Evolutionary conservation across 306 rosid genomes (phyloP).

Genomic region (Cucumis sativus): DNA sequence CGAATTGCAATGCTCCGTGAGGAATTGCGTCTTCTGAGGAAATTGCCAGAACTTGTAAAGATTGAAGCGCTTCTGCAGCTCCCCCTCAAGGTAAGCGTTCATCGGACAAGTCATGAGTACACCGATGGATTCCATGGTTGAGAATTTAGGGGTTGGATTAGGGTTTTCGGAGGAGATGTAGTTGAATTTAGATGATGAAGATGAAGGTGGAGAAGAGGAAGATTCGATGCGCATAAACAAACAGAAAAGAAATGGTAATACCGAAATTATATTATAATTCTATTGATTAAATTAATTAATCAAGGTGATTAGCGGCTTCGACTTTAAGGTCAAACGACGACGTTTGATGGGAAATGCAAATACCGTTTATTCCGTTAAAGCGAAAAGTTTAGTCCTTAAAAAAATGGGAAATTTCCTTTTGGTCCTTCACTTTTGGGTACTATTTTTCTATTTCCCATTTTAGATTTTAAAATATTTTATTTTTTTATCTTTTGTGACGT

Average conservation of each 20-base stretch:
- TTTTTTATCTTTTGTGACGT: too few relatives aligned
- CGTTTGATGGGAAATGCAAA: not conserved
- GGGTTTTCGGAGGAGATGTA: not conserved
- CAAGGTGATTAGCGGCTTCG: not conserved
- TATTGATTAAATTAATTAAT: not conserved
- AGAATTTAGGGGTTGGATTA: not conserved
- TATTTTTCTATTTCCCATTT: too few relatives aligned
- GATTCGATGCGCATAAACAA: not conserved
- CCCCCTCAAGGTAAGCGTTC: constrained; percentile 45
- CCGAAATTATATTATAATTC: not conserved
- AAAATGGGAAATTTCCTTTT: too few relatives aligned
- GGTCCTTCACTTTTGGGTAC: too few relatives aligned
- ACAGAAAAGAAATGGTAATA: not conserved
- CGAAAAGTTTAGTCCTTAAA: too few relatives aligned
- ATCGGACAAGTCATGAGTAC: constrained; percentile 38
- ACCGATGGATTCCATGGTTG: constrained; percentile 45
- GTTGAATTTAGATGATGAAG: not conserved
- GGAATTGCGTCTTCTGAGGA: constrained; percentile 23
- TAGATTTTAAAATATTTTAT: too few relatives aligned
- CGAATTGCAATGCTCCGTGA: constrained; percentile 25
- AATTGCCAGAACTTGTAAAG: constrained; percentile 33
- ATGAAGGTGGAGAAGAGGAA: not conserved
- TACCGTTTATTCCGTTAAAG: not conserved
- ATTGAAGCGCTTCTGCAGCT: constrained; percentile 60
- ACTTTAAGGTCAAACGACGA: not conserved